Evolutionary conservation across 1,284 basidiomycete species (phyloP), one percentile per base, ranked within the genome.

Genomic region (Puccinia horiana): DNA sequence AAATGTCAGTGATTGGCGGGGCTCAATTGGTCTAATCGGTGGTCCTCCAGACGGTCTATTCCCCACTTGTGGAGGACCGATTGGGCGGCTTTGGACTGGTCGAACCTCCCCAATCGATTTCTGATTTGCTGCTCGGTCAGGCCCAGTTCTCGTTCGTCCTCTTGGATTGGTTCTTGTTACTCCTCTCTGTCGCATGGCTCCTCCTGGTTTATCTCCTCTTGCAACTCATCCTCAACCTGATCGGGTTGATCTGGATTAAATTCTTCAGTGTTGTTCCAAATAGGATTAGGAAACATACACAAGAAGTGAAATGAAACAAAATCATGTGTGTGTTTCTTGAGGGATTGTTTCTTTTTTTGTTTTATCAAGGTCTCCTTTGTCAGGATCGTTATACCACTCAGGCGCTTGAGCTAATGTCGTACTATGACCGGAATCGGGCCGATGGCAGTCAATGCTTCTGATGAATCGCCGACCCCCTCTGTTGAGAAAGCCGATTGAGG

Each of bases 151-250:
- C 26, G 4, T 79, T 77, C 35, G 29, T 67, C 20, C 5, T 79
- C 23, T n/a, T 82, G 29, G 65, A 47, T n/a, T 77, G 81, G 56
- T 35, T 72, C 42, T n/a, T 77, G 47, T 26, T 72, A 14, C 35
- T 75, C 35, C 42, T 77, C 58, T 65, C 63, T 11, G 11, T 72
- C 6, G 75, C 67, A 1, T 82, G 65, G 63, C 52, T 74, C 23
- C 26, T 16, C n/a, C 14, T 61, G 26, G 73, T 44, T 16, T 69
- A 61, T 76, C 29, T 76, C 0, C 16, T 82, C 20, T 44, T 76
- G 18, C 12, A 76, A 8, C 4, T 42, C 37, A 23, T 76, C 37
- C 47, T 69, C 16, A n/a, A n/a, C n/a, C n/a, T n/a, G n/a, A n/a
- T n/a, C n/a, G n/a, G n/a, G n/a, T n/a, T n/a, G n/a, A n/a, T n/a